Percentiles rank a stretch among this genome's conserved stretches.
phyloP scores from a whole-genome alignment of 2,329 filamentous ascomycete genomes.

The Colletotrichum sp. region DNA sequence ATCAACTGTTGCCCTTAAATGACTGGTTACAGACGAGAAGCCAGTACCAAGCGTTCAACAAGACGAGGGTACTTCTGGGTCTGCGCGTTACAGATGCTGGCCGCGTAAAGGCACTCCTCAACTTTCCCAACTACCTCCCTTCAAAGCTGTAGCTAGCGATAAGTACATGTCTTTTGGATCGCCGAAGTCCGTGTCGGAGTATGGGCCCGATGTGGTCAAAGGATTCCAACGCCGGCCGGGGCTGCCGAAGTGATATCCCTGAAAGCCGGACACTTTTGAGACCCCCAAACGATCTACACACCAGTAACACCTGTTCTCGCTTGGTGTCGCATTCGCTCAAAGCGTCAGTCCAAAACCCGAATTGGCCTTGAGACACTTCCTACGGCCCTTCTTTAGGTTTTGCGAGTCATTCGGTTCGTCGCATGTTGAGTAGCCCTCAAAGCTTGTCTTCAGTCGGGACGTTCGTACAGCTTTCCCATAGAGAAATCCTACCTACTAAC shows the following conservation, averaged over 20 bases:
- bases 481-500: fast-evolving
- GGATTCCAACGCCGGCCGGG: not conserved
- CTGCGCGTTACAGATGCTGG: no score
- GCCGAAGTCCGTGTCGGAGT: not conserved
- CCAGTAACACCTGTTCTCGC: not conserved
- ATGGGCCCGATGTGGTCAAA: not conserved
- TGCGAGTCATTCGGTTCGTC: not conserved
- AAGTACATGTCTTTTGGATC: not conserved
- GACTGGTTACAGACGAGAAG: no score
- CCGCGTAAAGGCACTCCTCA: no score
- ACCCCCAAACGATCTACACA: not conserved
- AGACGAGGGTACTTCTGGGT: no score
- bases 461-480: not conserved
- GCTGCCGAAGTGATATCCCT: not conserved
- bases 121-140: no score
- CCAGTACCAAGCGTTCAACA: no score
- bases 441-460: not conserved
- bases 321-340: not conserved
- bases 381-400: not conserved
- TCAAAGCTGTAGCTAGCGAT: not conserved
- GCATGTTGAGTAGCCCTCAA: not conserved
- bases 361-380: not conserved
- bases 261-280: not conserved
- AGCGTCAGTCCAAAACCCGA: not conserved
- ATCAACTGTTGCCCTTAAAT: no score